phyloP scores from a whole-genome alignment of 768 basidiomycete genomes.

The Podaxis mareebaensis region DNA sequence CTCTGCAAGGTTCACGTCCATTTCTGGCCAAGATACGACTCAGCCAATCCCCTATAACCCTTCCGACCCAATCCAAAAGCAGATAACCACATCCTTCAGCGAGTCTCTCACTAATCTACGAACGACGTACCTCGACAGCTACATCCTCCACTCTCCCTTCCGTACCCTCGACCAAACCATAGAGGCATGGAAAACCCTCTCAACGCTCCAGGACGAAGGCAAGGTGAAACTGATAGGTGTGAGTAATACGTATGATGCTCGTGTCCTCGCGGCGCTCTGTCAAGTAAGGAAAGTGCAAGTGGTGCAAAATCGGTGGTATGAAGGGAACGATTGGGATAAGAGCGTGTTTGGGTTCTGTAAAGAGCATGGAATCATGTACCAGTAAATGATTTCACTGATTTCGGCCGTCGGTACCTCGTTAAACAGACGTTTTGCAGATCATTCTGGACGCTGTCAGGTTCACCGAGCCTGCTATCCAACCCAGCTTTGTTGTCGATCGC shows the following conservation, averaged over 20 bases:
- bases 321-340: constrained; percentile 76
- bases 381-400: constrained; percentile 40
- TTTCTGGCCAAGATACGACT: constrained; percentile 68
- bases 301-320: constrained; percentile 86
- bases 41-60: constrained; percentile 78
- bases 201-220: constrained; percentile 63
- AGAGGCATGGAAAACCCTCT: constrained; percentile 68
- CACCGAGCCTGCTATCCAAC: constrained; percentile 59
- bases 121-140: constrained; percentile 76
- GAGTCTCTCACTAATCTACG: constrained; percentile 68
- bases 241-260: constrained; percentile 74
- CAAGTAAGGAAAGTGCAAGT: constrained; percentile 62
- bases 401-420: neutral
- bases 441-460: constrained; percentile 88
- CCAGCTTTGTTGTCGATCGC: constrained; percentile 47
- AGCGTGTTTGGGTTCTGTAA: constrained; percentile 66
- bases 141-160: constrained; percentile 78
- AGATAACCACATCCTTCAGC: constrained; percentile 62
- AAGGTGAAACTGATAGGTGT: constrained; percentile 68
- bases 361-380: constrained; percentile 66
- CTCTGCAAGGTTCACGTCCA: constrained; percentile 62
- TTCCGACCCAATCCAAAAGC: constrained; percentile 47
- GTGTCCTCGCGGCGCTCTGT: constrained; percentile 51
- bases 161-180: constrained; percentile 57
- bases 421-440: constrained; percentile 49